Conservation (phyloP, 2,329 filamentous ascomycete species). For the Fusarium penzigii region DNA sequence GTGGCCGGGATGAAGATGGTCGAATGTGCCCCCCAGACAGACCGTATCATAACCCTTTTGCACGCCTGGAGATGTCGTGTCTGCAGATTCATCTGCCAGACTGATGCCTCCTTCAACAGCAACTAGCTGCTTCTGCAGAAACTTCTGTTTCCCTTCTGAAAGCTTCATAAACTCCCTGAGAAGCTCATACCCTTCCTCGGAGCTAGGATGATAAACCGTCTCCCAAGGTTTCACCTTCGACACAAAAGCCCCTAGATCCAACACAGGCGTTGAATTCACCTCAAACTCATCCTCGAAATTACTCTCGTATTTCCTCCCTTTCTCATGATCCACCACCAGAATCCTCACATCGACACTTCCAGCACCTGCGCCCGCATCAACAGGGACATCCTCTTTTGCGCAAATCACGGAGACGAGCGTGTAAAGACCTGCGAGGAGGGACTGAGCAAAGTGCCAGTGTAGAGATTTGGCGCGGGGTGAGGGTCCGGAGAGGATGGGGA, state of each 20-base stretch:
- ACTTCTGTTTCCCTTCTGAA: slow-evolving; percentile 46
- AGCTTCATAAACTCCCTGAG: slow-evolving; percentile 50
- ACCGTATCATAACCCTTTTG: slow-evolving; percentile 45
- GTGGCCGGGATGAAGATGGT: slow-evolving; percentile 92
- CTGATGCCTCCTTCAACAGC: slow-evolving; percentile 55
- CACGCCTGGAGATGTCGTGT: not conserved
- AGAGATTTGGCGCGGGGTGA: slow-evolving; percentile 43
- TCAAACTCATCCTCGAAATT: slow-evolving; percentile 41
- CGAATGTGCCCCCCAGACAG: slow-evolving; percentile 90
- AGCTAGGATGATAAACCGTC: slow-evolving; percentile 65
- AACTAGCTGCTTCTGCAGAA: slow-evolving; percentile 53
- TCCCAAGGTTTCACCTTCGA: slow-evolving; percentile 61
- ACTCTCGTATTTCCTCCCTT: slow-evolving; percentile 30
- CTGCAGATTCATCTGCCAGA: slow-evolving; percentile 29
- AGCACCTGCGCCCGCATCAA: slow-evolving; percentile 53
- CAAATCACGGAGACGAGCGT: slow-evolving; percentile 74
- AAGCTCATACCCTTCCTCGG: slow-evolving; percentile 63
- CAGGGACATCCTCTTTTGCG: slow-evolving; percentile 60
- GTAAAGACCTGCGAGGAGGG: slow-evolving; percentile 76
- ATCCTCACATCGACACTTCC: slow-evolving; percentile 77
- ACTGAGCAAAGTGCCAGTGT: slow-evolving; percentile 70
- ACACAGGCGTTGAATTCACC: slow-evolving; percentile 47
- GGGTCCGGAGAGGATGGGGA: slow-evolving; percentile 59
- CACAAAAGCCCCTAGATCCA: slow-evolving; percentile 54
- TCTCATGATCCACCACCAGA: slow-evolving; percentile 67